phyloP scores from a whole-genome alignment of 352 stramenopile genomes.

The Phytophthora cryptogea region DNA sequence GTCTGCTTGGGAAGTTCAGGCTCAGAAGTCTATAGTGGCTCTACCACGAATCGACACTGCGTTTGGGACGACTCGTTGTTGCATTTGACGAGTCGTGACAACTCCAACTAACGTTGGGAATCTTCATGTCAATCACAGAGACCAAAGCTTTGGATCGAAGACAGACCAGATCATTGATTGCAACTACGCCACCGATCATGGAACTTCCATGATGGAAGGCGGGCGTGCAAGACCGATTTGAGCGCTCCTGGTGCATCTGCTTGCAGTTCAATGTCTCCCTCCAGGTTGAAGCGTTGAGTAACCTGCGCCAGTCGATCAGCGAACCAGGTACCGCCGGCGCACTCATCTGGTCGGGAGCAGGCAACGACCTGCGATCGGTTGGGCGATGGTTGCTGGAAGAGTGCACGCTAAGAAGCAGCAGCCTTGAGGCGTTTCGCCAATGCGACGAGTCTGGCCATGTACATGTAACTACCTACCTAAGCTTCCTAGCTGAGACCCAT shows the following conservation, averaged over 20 bases:
- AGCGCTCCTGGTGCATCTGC: constrained; percentile 3
- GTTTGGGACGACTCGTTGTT: no score
- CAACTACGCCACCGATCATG: not conserved
- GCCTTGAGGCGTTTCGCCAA: not conserved
- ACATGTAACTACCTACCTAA: not conserved
- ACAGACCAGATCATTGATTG: not conserved
- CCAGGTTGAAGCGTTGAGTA: constrained; percentile 9
- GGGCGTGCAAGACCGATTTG: constrained; percentile 9
- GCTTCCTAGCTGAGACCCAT: not conserved
- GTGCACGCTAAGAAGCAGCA: not conserved
- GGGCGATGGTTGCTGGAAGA: not conserved
- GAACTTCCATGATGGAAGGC: not conserved
- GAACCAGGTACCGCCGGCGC: constrained; percentile 4
- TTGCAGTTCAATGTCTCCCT: constrained; percentile 26
- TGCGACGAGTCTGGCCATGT: not conserved
- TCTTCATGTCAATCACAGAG: no score
- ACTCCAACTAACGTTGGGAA: no score
- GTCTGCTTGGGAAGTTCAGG: constrained; percentile 1
- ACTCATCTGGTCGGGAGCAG: constrained; percentile 10
- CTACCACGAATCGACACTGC: not conserved
- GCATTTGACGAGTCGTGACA: no score
- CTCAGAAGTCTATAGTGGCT: not conserved
- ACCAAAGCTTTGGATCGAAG: not conserved
- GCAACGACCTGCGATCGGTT: not conserved
- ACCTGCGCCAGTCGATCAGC: not conserved